phyloP scores from a whole-genome alignment of 2,329 filamentous ascomycete genomes.

The Penicillium sp. region DNA sequence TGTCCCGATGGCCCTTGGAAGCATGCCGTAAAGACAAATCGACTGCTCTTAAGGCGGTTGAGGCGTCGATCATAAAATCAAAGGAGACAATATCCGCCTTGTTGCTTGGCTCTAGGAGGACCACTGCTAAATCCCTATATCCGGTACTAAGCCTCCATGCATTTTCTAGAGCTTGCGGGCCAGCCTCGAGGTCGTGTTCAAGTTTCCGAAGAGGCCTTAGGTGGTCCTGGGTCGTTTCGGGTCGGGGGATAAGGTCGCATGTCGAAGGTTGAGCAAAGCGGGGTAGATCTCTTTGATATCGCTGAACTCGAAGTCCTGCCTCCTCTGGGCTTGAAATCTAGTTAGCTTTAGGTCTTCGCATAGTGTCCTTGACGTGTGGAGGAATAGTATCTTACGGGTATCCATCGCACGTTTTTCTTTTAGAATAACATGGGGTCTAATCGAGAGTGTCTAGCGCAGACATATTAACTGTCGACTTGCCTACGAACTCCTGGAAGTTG shows the following conservation, averaged over 20 bases:
- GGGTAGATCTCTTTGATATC: background rate
- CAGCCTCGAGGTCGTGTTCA: background rate
- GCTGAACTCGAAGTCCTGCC: background rate
- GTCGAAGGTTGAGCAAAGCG: background rate
- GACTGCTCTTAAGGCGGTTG: background rate
- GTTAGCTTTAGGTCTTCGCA: too few relatives aligned
- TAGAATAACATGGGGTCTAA: too few relatives aligned
- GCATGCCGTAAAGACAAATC: background rate
- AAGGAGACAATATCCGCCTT: background rate
- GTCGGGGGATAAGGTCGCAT: background rate
- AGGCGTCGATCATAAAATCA: background rate
- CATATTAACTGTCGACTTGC: too few relatives aligned
- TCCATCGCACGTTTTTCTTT: too few relatives aligned
- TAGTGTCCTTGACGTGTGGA: too few relatives aligned
- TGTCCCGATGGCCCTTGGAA: background rate
- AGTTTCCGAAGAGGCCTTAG: background rate
- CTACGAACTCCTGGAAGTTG: too few relatives aligned
- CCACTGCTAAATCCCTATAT: background rate
- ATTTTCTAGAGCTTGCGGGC: background rate
- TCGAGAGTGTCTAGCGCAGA: too few relatives aligned
- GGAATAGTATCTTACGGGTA: too few relatives aligned
- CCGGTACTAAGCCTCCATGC: background rate
- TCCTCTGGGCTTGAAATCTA: background rate
- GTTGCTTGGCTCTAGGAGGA: background rate
- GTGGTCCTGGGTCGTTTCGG: background rate